Base-by-base conservation (phyloP, 73 alveolate genomes). In the Tetrahymena thermophila region DNA sequence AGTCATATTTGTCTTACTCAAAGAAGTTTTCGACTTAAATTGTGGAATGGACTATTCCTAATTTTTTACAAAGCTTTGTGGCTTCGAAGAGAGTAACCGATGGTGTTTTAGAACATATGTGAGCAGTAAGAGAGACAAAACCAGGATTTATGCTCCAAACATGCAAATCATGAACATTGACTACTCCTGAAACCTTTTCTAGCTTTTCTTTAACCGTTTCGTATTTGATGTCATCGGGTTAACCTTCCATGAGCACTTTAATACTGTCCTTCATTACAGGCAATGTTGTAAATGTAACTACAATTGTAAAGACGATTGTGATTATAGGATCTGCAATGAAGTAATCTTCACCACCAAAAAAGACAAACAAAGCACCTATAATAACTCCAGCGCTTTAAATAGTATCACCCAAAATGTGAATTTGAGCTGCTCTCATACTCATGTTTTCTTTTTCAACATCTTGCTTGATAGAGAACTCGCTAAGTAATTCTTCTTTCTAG, bases 341-440 rank as follows among this genome's bases (percentile, higher is more conserved):
- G 89, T 96, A 98, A 10, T 96, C 97, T 42, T 99, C 99, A 56
- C 96, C 93, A 94, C 97, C 96, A 71, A 71, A 71, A 95, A 84
- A 98, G 11, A 98, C 97, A 55, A 98, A 93, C 43, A 94, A 85
- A 0, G 99, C 99, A 0, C 99, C 99, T 15, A 98, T 98, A n/a
- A 97, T 85, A 83, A 98, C 99, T 6, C 99, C 99, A 31, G 97
- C 96, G 85, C 97, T 89, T 94, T 98, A 98, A 34, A 98, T 95
- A 19, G 98, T 98, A 96, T 98, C 99, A 43, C 99, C 99, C 84
- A 98, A 85, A 34, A 98, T 96, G 96, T 98, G 99, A 34, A 98
- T 96, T 28, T 97, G 84, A 37, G 99, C 99, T 17, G 99, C 99
- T 96, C 99, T 98, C 84, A 98, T 96, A 97, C 98, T 98, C 94